These are phyloP conservation scores for Gomphus bonarii DNA, from an alignment of 1,284 basidiomycete genomes.

Conservation along the genomic window DNA sequence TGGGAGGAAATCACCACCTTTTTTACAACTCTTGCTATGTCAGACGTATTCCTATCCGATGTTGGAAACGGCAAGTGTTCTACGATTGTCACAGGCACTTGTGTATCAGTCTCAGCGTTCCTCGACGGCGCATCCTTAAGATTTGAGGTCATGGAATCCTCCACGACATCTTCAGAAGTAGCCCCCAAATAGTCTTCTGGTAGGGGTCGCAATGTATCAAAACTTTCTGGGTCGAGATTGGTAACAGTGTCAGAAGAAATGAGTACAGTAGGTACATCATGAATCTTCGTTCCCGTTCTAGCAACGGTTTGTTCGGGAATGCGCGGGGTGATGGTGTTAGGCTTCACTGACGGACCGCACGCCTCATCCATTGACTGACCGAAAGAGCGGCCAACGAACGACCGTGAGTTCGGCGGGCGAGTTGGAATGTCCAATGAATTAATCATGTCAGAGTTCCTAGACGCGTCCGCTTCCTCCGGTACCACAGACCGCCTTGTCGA, in stretches of 20 bases:
- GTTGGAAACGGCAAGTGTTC: background rate
- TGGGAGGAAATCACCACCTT: background rate
- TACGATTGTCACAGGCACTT: background rate
- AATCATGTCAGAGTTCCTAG: background rate
- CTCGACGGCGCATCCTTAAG: background rate
- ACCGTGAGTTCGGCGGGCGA: background rate
- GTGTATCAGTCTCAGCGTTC: background rate
- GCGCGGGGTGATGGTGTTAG: background rate
- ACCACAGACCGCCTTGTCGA: background rate
- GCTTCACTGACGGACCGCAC: background rate
- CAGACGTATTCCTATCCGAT: background rate
- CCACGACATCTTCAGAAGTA: background rate
- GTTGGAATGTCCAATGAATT: constrained; percentile 1
- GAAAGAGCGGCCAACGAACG: background rate
- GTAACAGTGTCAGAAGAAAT: background rate
- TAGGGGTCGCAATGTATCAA: background rate
- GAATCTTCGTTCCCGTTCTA: background rate
- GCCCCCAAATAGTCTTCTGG: background rate
- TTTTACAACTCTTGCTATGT: background rate
- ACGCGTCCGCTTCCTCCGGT: background rate
- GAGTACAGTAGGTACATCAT: background rate
- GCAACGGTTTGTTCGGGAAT: background rate
- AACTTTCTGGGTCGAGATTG: background rate
- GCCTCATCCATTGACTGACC: background rate
- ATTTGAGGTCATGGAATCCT: background rate